phyloP scores from a whole-genome alignment of 345 rosid species.

The Sonneratia caseolaris region DNA sequence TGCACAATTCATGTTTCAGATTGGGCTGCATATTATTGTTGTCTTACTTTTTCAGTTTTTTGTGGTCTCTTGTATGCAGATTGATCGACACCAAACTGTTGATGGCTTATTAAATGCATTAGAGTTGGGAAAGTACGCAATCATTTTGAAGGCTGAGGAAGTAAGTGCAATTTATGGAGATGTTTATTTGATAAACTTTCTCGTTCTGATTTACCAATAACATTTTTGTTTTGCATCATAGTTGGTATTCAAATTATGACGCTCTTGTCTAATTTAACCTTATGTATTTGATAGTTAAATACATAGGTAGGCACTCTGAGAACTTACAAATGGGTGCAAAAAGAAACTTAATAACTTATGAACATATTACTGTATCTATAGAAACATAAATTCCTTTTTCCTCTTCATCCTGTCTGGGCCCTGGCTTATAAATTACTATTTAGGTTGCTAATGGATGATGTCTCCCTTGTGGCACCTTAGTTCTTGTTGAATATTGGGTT shows the following conservation, averaged over 20 bases:
- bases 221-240: neutral
- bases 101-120: slow-evolving; percentile 64
- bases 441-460: neutral
- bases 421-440: neutral
- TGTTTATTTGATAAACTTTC: neutral
- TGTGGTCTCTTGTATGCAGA: slow-evolving; percentile 24
- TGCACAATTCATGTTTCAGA: neutral
- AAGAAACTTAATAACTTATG: neutral
- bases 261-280: neutral
- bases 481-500: neutral
- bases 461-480: neutral
- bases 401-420: neutral
- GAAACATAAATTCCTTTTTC: neutral
- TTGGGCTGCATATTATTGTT: neutral
- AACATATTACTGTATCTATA: neutral
- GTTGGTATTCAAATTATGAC: neutral
- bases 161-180: slow-evolving; percentile 29
- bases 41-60: slow-evolving; percentile 1
- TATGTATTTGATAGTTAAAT: neutral
- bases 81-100: slow-evolving; percentile 63
- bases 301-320: neutral
- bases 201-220: neutral
- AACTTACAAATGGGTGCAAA: neutral
- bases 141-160: slow-evolving; percentile 83
- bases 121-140: slow-evolving; percentile 68